A percentile compares a stretch with the other conserved stretches of the same genome.
phyloP scores from a whole-genome alignment of 2,329 filamentous ascomycete species.

The Ophiostoma quercus region DNA sequence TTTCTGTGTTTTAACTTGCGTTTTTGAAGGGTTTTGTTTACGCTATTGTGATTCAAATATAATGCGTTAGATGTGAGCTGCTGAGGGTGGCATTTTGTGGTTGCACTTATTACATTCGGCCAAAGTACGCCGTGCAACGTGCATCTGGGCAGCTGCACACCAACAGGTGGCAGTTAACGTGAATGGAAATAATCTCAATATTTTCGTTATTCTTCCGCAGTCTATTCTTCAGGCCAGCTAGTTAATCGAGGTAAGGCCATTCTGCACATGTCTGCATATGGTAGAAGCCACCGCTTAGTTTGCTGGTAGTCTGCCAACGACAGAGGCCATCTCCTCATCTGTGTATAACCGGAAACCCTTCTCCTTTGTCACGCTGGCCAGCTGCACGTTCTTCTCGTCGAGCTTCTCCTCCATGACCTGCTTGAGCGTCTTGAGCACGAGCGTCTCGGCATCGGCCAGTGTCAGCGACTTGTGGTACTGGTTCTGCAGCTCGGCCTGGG shows the following conservation, averaged over 20 bases:
- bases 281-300: slow-evolving; percentile 43
- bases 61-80: background rate
- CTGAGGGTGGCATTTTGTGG: background rate
- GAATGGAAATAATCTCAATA: background rate
- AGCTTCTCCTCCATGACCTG: slow-evolving; percentile 99
- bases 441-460: slow-evolving; percentile 83
- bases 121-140: background rate
- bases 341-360: slow-evolving; percentile 98
- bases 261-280: background rate
- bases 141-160: background rate
- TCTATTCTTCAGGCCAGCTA: slow-evolving; percentile 1
- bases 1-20: background rate
- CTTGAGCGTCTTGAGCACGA: slow-evolving; percentile 96
- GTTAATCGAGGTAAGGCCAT: background rate
- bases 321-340: slow-evolving; percentile 92
- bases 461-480: slow-evolving; percentile 98
- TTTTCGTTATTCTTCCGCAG: background rate
- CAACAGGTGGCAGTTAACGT: background rate
- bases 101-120: background rate
- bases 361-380: slow-evolving; percentile 96
- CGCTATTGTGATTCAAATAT: background rate
- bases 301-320: slow-evolving; percentile 75
- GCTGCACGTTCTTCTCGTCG: slow-evolving; percentile 95
- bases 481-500: slow-evolving; percentile 95
- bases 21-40: background rate